These are phyloP conservation scores for Trichoderma cornu-damae DNA, from an alignment of 2,329 filamentous ascomycete species.

Conservation along the genomic window DNA sequence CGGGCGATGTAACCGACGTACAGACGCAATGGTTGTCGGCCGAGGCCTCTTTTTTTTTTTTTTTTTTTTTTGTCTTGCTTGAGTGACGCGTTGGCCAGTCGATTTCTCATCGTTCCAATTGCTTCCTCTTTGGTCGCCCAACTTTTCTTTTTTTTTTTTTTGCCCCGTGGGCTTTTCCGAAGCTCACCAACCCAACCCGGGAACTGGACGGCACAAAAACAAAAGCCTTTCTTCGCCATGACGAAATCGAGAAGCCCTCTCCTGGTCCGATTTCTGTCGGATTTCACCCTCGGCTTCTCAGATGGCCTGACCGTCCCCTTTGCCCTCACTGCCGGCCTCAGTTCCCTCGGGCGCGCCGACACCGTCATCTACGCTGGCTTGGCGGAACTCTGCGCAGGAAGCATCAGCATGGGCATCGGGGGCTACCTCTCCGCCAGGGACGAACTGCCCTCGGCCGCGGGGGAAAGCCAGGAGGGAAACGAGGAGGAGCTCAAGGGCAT, in stretches of 20 bases:
- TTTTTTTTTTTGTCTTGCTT: too few species aligned
- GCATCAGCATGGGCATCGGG: slow-evolving; percentile 69
- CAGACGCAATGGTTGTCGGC: background rate
- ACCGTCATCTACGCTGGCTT: slow-evolving; percentile 64
- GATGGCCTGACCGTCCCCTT: slow-evolving; percentile 73
- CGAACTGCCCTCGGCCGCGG: slow-evolving; percentile 23
- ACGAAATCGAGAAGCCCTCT: slow-evolving; percentile 26
- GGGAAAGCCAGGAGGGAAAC: background rate
- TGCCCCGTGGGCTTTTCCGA: background rate
- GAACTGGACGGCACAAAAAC: too few species aligned
- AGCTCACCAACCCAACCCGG: background rate
- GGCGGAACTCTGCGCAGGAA: slow-evolving; percentile 65
- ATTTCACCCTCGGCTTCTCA: slow-evolving; percentile 67
- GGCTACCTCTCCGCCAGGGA: slow-evolving; percentile 59
- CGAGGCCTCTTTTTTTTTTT: too few species aligned
- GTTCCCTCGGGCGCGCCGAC: slow-evolving; percentile 53
- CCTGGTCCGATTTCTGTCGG: slow-evolving; percentile 46
- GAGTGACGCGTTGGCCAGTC: background rate
- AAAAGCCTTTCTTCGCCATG: slow-evolving; percentile 22
- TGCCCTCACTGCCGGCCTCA: slow-evolving; percentile 65
- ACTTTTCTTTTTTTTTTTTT: too few species aligned
- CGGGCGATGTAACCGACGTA: slow-evolving; percentile 7
- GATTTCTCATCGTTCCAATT: background rate
- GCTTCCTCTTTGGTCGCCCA: background rate
- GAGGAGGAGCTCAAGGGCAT: slow-evolving; percentile 28